Evolutionary conservation across 1,284 basidiomycete genomes (phyloP).

Genomic region (Cutaneotrichosporon sp.): DNA sequence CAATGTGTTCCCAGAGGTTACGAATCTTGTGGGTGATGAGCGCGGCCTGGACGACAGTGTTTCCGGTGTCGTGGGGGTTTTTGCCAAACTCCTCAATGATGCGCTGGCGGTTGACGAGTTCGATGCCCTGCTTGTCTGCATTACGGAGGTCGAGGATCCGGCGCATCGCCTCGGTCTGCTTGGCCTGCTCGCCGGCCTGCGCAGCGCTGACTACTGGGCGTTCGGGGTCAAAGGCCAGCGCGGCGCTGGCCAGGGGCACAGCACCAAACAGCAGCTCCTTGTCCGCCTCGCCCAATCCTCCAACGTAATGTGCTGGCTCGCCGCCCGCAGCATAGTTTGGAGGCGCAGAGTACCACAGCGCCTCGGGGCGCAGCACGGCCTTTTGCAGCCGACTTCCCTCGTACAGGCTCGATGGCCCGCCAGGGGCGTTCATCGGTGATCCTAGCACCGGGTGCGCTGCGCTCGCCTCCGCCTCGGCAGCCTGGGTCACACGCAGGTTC

Average conservation of each 20-base stretch:
- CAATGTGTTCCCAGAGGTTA: constrained; percentile 70
- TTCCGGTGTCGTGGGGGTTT: constrained; percentile 59
- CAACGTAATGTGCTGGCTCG: constrained; percentile 31
- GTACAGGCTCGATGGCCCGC: constrained; percentile 22
- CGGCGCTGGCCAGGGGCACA: constrained; percentile 35
- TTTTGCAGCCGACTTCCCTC: constrained; percentile 27
- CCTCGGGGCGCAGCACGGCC: constrained; percentile 24
- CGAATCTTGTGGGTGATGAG: constrained; percentile 81
- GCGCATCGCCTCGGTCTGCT: constrained; percentile 63
- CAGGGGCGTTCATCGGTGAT: constrained; percentile 7
- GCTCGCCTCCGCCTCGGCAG: constrained; percentile 1
- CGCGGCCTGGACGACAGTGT: constrained; percentile 84
- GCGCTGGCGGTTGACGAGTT: constrained; percentile 75
- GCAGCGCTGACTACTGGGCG: constrained; percentile 6
- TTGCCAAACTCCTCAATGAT: constrained; percentile 73
- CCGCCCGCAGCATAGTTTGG: constrained; percentile 34
- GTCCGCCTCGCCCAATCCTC: constrained; percentile 34
- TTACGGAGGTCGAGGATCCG: constrained; percentile 77
- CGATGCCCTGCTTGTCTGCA: constrained; percentile 74
- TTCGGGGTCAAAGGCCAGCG: constrained; percentile 25
- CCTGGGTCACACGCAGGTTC: background rate
- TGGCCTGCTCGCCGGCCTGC: constrained; percentile 49
- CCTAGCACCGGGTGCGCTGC: constrained; percentile 17
- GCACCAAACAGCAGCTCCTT: constrained; percentile 38
- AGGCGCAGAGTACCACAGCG: constrained; percentile 35